phyloP scores from a whole-genome alignment of 768 basidiomycete species.

The Tricholoma flavovirens region DNA sequence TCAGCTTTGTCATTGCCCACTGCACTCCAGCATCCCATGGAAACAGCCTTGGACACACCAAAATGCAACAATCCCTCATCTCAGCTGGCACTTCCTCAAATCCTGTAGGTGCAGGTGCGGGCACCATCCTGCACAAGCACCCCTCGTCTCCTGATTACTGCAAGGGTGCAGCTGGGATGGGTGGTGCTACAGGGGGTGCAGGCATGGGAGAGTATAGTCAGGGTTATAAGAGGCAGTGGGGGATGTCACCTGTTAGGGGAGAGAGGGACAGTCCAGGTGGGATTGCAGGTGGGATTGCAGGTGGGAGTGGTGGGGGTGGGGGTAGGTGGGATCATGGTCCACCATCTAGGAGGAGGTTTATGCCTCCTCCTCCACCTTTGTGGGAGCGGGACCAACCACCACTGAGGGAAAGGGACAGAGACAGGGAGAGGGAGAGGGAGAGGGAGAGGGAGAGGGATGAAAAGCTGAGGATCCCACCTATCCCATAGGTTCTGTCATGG shows the following conservation, averaged over 20 bases:
- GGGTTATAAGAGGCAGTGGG: conserved; percentile 31
- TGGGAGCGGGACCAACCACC: conserved; percentile 31
- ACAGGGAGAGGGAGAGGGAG: conserved; percentile 1
- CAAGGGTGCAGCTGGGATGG: conserved; percentile 5
- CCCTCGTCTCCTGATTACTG: conserved; percentile 33
- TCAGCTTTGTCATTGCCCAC: conserved; percentile 66
- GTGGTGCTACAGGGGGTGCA: conserved; percentile 22
- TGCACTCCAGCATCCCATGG: conserved; percentile 19
- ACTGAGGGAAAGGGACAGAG: conserved; percentile 19
- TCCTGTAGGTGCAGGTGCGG: no score
- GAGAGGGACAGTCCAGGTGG: conserved; percentile 23
- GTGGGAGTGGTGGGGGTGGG: background rate
- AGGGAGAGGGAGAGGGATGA: conserved; percentile 36
- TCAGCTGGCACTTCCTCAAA: background rate
- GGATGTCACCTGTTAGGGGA: conserved; percentile 19
- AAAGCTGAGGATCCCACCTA: conserved; percentile 36
- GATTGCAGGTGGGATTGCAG: no score
- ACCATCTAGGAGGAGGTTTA: conserved; percentile 39
- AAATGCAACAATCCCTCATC: conserved; percentile 29
- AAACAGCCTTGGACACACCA: conserved; percentile 23
- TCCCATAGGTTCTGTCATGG: conserved; percentile 67
- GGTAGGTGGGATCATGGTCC: conserved; percentile 27
- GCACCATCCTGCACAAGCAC: conserved; percentile 22
- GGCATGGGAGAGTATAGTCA: conserved; percentile 22
- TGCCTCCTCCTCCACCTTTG: conserved; percentile 36